These are phyloP conservation scores for Periconia sp. DNA, from an alignment of 2,329 filamentous ascomycete species.

Conservation along the genomic window DNA sequence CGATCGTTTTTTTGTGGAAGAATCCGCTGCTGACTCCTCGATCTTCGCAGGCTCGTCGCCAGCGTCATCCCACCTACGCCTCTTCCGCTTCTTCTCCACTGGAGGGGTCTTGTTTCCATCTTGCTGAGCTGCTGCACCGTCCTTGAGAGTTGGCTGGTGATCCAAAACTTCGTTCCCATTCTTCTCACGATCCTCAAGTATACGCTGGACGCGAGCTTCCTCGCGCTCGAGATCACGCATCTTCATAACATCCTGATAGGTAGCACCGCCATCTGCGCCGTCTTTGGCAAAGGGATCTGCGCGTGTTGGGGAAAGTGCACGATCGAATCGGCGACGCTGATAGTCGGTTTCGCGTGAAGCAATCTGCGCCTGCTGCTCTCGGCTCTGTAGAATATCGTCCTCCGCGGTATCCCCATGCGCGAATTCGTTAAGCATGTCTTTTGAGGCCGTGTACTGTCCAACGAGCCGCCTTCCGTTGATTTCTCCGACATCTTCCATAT, in stretches of 20 bases:
- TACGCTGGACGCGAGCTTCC: conserved; percentile 79
- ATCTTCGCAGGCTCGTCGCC: conserved; percentile 37
- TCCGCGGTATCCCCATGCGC: conserved; percentile 87
- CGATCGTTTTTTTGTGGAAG: conserved; percentile 49
- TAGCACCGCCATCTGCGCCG: conserved; percentile 71
- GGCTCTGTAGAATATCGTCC: conserved; percentile 81
- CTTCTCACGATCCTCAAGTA: conserved; percentile 75
- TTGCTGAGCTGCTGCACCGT: conserved; percentile 67
- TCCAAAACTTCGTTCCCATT: conserved; percentile 63
- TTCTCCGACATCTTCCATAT: conserved; percentile 73
- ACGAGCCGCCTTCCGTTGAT: conserved; percentile 72
- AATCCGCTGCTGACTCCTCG: conserved; percentile 6
- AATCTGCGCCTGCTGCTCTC: conserved; percentile 89
- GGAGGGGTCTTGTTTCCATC: conserved; percentile 69
- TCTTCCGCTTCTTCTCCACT: conserved; percentile 65
- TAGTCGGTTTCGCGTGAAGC: conserved; percentile 94
- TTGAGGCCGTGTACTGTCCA: conserved; percentile 93
- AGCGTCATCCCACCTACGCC: conserved; percentile 90
- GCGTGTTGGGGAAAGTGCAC: conserved; percentile 77
- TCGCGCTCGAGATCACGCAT: conserved; percentile 88
- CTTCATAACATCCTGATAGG: conserved; percentile 90
- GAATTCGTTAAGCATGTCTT: conserved; percentile 91
- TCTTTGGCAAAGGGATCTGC: conserved; percentile 84
- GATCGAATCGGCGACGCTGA: conserved; percentile 91
- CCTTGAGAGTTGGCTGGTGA: conserved; percentile 72